These are phyloP conservation scores for Royoungia palumana DNA, from an alignment of 768 basidiomycete genomes.

Conservation along the genomic window DNA sequence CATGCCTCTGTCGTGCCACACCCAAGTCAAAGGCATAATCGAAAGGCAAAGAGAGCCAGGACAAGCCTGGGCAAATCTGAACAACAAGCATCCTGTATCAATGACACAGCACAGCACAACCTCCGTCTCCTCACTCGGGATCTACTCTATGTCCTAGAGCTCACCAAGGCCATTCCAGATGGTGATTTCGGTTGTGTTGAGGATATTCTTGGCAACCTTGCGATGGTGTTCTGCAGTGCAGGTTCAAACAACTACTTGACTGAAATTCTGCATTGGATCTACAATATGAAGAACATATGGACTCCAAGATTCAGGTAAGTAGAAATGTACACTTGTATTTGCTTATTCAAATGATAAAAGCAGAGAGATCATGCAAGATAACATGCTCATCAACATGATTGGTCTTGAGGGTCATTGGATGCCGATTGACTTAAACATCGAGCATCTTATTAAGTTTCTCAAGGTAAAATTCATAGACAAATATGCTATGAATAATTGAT, in stretches of 20 bases:
- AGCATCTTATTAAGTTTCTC: constrained; percentile 34
- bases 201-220: constrained; percentile 18
- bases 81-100: too few relatives aligned
- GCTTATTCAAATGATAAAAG: too few relatives aligned
- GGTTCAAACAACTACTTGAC: constrained; percentile 20
- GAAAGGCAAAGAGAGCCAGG: too few relatives aligned
- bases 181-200: constrained; percentile 36
- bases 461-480: constrained; percentile 28
- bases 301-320: constrained; percentile 29
- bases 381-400: constrained; percentile 32
- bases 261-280: constrained; percentile 18
- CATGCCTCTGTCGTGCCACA: constrained; percentile 4
- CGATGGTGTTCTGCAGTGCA: constrained; percentile 17
- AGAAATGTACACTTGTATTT: neutral
- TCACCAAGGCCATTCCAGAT: constrained; percentile 1
- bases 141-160: constrained; percentile 30
- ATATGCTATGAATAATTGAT: too few relatives aligned
- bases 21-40: neutral
- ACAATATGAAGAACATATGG: constrained; percentile 32
- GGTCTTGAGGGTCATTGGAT: constrained; percentile 35
- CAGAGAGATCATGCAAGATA: constrained; percentile 34
- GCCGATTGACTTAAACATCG: constrained; percentile 37
- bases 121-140: constrained; percentile 26
- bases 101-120: constrained; percentile 27
- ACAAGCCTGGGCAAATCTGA: too few relatives aligned